Conservation (phyloP, 768 basidiomycete species). For the Podaxis sp. region DNA sequence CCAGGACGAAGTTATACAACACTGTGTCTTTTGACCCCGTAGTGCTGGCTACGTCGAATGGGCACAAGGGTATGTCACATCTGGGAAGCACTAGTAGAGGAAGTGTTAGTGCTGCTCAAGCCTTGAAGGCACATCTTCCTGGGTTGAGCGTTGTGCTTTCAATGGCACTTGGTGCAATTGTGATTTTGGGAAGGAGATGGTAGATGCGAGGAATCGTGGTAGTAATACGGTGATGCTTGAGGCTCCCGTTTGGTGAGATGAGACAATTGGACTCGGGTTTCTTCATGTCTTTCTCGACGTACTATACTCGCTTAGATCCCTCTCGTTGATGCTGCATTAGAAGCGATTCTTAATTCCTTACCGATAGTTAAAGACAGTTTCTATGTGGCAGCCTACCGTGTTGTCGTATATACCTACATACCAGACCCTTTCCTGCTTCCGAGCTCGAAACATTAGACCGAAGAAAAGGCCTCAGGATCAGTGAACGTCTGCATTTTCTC, state of each 20-base stretch:
- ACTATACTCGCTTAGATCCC: not conserved
- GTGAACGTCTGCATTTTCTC: not conserved
- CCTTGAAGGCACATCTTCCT: not conserved
- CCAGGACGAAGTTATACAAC: constrained; percentile 45
- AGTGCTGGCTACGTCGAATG: constrained; percentile 67
- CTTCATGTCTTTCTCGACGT: not conserved
- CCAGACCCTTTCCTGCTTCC: not conserved
- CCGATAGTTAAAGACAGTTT: not conserved
- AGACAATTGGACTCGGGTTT: not conserved
- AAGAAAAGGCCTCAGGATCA: too few relatives aligned
- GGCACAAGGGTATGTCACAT: constrained; percentile 29
- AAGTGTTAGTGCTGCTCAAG: constrained; percentile 20
- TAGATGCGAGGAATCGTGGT: not conserved
- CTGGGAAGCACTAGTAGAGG: constrained; percentile 40
- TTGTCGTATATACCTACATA: not conserved
- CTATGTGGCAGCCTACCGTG: not conserved
- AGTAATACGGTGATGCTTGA: not conserved
- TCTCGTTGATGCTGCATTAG: not conserved
- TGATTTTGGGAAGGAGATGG: constrained; percentile 3
- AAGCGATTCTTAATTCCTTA: not conserved
- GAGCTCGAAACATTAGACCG: too few relatives aligned
- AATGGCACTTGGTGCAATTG: not conserved
- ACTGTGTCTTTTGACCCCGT: constrained; percentile 53
- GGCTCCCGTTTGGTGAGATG: not conserved
- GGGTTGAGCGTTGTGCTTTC: constrained; percentile 1